Base-by-base conservation (phyloP, 257 asterid genomes). In the Datura wrightii region DNA sequence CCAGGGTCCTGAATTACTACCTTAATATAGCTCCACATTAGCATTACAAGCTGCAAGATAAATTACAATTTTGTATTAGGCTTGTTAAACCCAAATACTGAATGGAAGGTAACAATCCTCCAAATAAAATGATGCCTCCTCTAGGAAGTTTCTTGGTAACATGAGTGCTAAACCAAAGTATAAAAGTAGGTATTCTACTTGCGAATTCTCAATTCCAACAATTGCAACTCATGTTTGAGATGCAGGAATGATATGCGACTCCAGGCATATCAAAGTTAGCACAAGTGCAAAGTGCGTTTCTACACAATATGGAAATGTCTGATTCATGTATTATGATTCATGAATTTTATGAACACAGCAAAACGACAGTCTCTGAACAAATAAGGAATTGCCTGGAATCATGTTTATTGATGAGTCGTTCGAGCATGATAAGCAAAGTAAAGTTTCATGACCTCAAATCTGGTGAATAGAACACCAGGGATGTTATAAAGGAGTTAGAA, bases 21-120 rank as follows among this genome's bases (percentile, higher is more conserved):
- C 97, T 86, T 90, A 19, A 95, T 67, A 88, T 94, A 95, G 91
- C 98, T 90, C 98, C 98, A 95, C 44, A 85, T 71, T 86, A 95
- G 89, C 82, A 95, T 16, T 63, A 90, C 89, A 90, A 93, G 95
- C 97, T 95, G 94, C 90, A 89, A 52, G 54, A 84, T 52, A 59
- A 83, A 72, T 46, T 59, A 71, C 87, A 84, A 13, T 67, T 82
- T 85, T 69, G 86, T 19, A 44, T 39, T 65, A 83, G 86, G 71
- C 84, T 37, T 16, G 53, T 63, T 53, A 46, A 50, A 87, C 31
- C 69, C 69, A 55, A 80, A 8, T 10, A 69, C 53, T 19, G 79
- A 58, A 80, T 11, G n/a, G 6, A 81, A 65, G 58, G 80, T 3
- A 66, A n/a, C 54, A 37, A 82, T 65, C 48, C 62, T 70, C 65